Evolutionary conservation across 176 grass and related monocot species (phyloP).

Genomic region (Musa beccarii): DNA sequence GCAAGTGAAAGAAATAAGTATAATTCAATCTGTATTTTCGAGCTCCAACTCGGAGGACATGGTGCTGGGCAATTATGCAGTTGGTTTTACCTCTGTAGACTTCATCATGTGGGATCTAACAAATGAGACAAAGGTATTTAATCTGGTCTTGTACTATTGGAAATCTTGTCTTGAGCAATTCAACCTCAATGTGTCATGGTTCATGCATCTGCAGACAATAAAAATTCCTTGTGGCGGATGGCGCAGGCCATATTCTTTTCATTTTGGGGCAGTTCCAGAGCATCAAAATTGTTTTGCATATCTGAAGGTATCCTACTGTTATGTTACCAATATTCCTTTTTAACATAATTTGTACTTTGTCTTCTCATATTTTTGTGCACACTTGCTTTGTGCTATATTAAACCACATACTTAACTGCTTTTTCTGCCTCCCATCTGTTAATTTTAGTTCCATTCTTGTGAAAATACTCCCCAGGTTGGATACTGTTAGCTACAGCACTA

Average conservation of each 20-base stretch:
- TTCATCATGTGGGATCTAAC: constrained; percentile 88
- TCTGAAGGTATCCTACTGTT: constrained; percentile 44
- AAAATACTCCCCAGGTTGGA: too few species aligned
- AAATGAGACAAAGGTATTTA: constrained; percentile 82
- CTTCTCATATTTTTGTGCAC: too few species aligned
- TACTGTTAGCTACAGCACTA: too few species aligned
- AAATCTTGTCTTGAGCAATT: background rate
- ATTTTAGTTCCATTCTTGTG: too few species aligned
- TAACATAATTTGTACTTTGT: background rate
- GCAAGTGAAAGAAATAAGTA: constrained; percentile 88
- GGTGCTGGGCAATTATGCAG: constrained; percentile 39
- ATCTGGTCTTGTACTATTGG: background rate
- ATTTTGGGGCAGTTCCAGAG: constrained; percentile 56
- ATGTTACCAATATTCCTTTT: background rate
- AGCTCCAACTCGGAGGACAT: constrained; percentile 24
- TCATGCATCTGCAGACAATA: constrained; percentile 34
- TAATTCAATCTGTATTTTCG: constrained; percentile 46
- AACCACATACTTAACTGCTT: too few species aligned
- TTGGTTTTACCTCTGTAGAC: constrained; percentile 90
- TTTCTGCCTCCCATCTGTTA: too few species aligned
- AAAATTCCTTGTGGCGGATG: constrained; percentile 89
- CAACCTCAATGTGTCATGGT: constrained; percentile 15
- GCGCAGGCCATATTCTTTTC: constrained; percentile 84
- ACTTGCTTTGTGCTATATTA: too few species aligned
- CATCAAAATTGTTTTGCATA: constrained; percentile 87